Conservation (phyloP, 345 rosid genomes). For the Isatis tinctoria region DNA sequence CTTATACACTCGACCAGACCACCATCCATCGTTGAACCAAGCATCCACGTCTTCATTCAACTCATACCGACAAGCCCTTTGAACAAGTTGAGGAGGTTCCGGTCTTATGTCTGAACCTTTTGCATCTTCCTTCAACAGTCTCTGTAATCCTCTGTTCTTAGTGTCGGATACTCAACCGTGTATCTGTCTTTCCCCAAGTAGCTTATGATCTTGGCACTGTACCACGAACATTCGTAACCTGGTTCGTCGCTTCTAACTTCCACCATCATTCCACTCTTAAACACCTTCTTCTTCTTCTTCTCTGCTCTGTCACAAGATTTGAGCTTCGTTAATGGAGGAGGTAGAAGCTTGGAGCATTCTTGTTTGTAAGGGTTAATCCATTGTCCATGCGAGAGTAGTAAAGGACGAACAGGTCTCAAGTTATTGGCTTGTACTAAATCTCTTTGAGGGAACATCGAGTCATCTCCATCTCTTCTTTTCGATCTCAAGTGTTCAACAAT, state of each 20-base stretch:
- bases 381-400: no score
- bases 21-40: conserved; percentile 35
- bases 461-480: no score
- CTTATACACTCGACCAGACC: conserved; percentile 32
- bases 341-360: no score
- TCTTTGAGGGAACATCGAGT: no score
- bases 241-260: conserved; percentile 42
- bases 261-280: conserved; percentile 4
- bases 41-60: not conserved
- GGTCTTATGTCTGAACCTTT: not conserved
- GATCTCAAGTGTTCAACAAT: no score
- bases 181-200: conserved; percentile 37
- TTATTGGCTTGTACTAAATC: no score
- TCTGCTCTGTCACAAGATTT: no score
- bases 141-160: conserved; percentile 41
- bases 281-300: no score
- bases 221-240: conserved; percentile 67
- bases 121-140: conserved; percentile 38
- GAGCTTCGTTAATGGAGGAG: no score
- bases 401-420: no score
- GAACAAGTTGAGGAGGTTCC: conserved; percentile 30
- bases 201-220: conserved; percentile 37
- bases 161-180: conserved; percentile 45
- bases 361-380: no score
- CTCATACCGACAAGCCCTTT: not conserved